Evolutionary conservation across 176 grass and related monocot species (phyloP), one percentile per base, ranked within the genome.

Genomic region (Triticum dicoccoides): DNA sequence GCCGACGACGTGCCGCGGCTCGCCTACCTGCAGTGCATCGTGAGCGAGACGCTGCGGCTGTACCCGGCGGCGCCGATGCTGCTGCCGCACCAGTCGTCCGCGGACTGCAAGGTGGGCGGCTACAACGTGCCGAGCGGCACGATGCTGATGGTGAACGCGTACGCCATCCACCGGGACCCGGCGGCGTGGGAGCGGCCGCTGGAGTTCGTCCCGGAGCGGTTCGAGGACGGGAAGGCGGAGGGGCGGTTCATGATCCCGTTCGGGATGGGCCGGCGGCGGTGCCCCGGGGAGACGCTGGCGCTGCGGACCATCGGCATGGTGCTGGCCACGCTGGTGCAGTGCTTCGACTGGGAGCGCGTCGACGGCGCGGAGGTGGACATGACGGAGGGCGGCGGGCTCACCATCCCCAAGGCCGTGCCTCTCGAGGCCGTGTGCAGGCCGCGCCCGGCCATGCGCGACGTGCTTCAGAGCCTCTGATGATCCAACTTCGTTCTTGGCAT

Each of bases 111-210:
- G 71, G 84, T 97, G 11, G 86, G 69, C 4, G 95, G 92, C n/a
- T 97, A 92, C 90, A 73, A 83, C 84, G 82, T 97, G 23, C 84
- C 88, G 4, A 17, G 68, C 0, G 88, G 81, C 8, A 87, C 92
- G 10, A 87, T 94, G 85, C 67, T 98, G 1, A 21, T 98, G 1
- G 89, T 91, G 25, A 98, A 98, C 79, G 85, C 67, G 51, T 93
- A 93, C 44, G 87, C 89, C 14, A 87, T 95, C 45, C 91, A 97
- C 18, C 69, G 92, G 30, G 95, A 93, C 59, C 89, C 94, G 5
- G 15, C 13, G 0, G 18, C 13, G 4, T 96, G 94, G 94, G 88
- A 91, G 5, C 52, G 61, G 0, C 87, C 94, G 0, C 11, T 12
- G 2, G n/a, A 11, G 65, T 96, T 96, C 85, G 65, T 4, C 82